phyloP scores from a whole-genome alignment of 108 stramenopile genomes.

The Skeletonema costatum region DNA sequence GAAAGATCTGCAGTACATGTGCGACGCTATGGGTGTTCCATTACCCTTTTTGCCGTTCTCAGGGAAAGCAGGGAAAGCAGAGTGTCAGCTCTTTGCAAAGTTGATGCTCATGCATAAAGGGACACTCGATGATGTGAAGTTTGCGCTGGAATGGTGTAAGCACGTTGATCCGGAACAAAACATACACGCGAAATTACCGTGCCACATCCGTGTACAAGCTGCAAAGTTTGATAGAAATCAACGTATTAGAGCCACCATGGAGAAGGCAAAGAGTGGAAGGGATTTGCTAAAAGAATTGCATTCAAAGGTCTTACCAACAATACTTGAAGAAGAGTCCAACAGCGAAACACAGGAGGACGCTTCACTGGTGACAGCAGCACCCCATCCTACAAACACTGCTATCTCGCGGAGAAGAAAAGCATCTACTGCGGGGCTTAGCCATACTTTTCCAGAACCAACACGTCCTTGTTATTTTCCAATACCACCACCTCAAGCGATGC shows the following conservation, averaged over 20 bases:
- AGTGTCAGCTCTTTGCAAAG: not conserved
- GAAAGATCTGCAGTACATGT: not conserved
- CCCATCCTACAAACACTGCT: too few species aligned
- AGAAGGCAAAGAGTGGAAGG: too few species aligned
- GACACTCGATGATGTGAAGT: not conserved
- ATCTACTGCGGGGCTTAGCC: too few species aligned
- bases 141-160: not conserved
- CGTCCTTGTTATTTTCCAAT: too few species aligned
- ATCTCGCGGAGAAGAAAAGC: too few species aligned
- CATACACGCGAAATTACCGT: not conserved
- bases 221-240: not conserved
- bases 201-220: not conserved
- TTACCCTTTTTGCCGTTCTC: not conserved
- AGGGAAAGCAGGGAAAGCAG: not conserved
- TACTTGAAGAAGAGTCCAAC: not conserved
- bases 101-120: not conserved
- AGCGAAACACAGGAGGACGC: too few species aligned
- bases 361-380: too few species aligned
- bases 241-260: not conserved
- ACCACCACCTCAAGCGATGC: too few species aligned
- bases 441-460: too few species aligned
- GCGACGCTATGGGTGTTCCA: not conserved
- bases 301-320: too few species aligned
- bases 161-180: not conserved
- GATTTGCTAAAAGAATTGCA: too few species aligned